These are phyloP conservation scores for Apiotrichum veenhuisii DNA, from an alignment of 1,284 basidiomycete genomes.

Conservation along the genomic window DNA sequence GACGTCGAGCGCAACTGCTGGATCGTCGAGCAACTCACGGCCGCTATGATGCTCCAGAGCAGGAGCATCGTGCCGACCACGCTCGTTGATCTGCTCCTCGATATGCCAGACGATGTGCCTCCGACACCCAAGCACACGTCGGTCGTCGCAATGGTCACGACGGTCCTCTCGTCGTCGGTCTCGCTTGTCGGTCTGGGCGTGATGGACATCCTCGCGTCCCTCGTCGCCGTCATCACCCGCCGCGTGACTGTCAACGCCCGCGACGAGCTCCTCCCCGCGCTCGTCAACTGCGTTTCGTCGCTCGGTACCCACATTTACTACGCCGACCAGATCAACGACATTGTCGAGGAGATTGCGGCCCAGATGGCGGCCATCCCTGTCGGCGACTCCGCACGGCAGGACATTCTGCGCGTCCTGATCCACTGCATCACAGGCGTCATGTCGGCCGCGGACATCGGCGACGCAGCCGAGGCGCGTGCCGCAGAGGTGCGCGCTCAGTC, in stretches of 20 bases:
- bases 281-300: conserved; percentile 77
- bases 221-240: conserved; percentile 70
- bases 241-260: conserved; percentile 61
- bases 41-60: conserved; percentile 88
- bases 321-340: conserved; percentile 91
- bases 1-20: conserved; percentile 72
- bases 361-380: conserved; percentile 57
- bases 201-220: conserved; percentile 76
- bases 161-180: conserved; percentile 70
- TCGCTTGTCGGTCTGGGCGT: conserved; percentile 87
- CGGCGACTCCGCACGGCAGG: conserved; percentile 56
- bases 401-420: conserved; percentile 60
- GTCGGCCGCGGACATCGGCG: conserved; percentile 33
- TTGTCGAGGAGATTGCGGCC: conserved; percentile 76
- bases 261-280: conserved; percentile 65
- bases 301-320: conserved; percentile 85
- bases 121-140: conserved; percentile 62
- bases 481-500: conserved; percentile 1
- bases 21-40: conserved; percentile 69
- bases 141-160: conserved; percentile 76
- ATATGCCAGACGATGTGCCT: conserved; percentile 60
- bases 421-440: conserved; percentile 43
- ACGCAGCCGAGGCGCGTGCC: conserved; percentile 27
- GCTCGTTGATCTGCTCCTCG: conserved; percentile 74
- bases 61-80: conserved; percentile 82